Percentiles rank a stretch among this genome's conserved stretches.
phyloP scores from a whole-genome alignment of 768 basidiomycete genomes.

The Terana coerulea region DNA sequence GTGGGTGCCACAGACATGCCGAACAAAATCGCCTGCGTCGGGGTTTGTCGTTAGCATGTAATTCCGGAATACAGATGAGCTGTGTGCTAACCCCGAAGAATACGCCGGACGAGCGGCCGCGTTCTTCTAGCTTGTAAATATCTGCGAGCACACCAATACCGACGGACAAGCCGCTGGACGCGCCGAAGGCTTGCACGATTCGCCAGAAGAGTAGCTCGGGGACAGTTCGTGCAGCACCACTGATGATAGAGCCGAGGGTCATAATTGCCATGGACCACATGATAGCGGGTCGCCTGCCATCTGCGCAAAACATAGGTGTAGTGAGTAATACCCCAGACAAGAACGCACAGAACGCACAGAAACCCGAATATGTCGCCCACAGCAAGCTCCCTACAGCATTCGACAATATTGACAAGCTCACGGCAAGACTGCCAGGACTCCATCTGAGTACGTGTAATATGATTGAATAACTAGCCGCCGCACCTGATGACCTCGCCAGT shows the following conservation, averaged over 20 bases:
- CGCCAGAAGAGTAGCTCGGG: constrained; percentile 56
- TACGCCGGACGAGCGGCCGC: constrained; percentile 55
- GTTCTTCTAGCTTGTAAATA: constrained; percentile 61
- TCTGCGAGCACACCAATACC: constrained; percentile 62
- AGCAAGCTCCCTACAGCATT: constrained; percentile 6
- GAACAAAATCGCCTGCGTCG: constrained; percentile 44
- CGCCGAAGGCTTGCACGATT: constrained; percentile 63
- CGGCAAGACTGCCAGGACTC: constrained; percentile 3
- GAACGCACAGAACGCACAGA: constrained; percentile 31
- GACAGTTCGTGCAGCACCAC: constrained; percentile 42
- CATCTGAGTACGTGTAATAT: not conserved
- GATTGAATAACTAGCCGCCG: not conserved
- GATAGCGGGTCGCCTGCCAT: constrained; percentile 63
- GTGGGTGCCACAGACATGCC: constrained; percentile 63
- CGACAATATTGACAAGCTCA: constrained; percentile 2
- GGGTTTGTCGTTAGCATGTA: not conserved
- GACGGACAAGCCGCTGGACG: constrained; percentile 50
- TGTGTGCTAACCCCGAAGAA: constrained; percentile 44
- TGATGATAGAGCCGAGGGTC: constrained; percentile 56
- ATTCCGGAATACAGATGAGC: not conserved
- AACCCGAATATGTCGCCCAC: constrained; percentile 5
- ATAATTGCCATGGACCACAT: constrained; percentile 58
- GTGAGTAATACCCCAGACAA: constrained; percentile 38
- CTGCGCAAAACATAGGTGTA: no score
- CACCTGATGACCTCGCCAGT: constrained; percentile 59